Conservation (phyloP, 2,329 filamentous ascomycete species). For the Hymenotorrendiella dingleyae region DNA sequence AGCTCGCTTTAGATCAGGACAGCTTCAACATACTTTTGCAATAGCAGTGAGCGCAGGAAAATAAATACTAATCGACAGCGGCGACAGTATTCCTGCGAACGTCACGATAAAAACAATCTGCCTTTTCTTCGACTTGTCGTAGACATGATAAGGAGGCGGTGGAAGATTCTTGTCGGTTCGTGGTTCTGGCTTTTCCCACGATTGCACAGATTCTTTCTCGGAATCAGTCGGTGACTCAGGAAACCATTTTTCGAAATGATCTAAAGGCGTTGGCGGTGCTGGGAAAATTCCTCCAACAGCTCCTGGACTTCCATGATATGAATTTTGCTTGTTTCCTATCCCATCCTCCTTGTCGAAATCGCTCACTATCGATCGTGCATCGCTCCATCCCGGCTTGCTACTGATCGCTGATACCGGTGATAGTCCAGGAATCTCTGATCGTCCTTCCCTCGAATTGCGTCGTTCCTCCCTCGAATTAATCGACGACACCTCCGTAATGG, state of each 20-base stretch:
- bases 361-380: no score
- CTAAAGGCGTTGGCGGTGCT: constrained; percentile 4
- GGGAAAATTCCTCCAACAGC: constrained; percentile 5
- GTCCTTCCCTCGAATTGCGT: not conserved
- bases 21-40: constrained; percentile 2
- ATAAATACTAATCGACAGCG: constrained; percentile 19
- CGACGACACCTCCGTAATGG: not conserved
- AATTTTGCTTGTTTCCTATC: not conserved
- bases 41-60: constrained; percentile 15
- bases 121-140: constrained; percentile 32
- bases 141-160: constrained; percentile 11
- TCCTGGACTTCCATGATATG: not conserved
- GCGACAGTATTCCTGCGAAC: constrained; percentile 15
- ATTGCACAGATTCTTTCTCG: not conserved
- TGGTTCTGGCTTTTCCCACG: not conserved
- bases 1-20: not conserved
- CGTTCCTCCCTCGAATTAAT: not conserved
- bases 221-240: constrained; percentile 3
- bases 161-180: constrained; percentile 5
- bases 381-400: not conserved
- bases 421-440: not conserved
- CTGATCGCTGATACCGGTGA: not conserved
- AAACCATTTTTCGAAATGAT: constrained; percentile 13
- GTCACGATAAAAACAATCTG: constrained; percentile 39
- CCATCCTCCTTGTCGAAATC: not conserved